A percentile compares a stretch with the other conserved stretches of the same genome.
Evolutionary conservation across 2,329 filamentous ascomycete genomes (phyloP).

Genomic region (Sarocladium kiliense): DNA sequence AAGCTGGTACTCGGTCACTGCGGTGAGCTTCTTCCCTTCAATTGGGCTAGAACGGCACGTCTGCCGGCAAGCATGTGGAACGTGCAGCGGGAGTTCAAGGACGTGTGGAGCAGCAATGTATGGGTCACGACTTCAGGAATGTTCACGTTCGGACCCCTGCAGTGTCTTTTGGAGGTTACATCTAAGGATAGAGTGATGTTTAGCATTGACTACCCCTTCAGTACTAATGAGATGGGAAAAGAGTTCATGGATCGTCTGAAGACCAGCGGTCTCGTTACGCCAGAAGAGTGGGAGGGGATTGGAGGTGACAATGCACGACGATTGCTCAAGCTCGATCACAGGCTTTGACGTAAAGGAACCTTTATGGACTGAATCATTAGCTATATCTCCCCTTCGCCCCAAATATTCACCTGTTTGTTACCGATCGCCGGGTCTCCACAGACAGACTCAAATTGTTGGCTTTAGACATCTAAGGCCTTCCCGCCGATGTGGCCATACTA

Average conservation of each 20-base stretch:
- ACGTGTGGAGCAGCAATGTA: conserved; percentile 51
- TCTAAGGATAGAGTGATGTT: conserved; percentile 47
- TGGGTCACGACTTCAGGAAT: conserved; percentile 54
- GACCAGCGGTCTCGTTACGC: conserved; percentile 42
- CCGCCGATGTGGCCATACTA: too few species aligned
- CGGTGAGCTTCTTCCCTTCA: conserved; percentile 46
- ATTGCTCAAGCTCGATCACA: conserved; percentile 34
- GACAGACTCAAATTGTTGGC: too few species aligned
- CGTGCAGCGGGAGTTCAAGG: conserved; percentile 30
- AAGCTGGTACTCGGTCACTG: conserved; percentile 36
- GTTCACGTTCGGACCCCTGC: conserved; percentile 43
- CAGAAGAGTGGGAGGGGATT: conserved; percentile 43
- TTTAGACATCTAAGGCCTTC: too few species aligned
- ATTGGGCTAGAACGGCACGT: conserved; percentile 40
- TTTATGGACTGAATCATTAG: too few species aligned
- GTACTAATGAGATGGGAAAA: conserved; percentile 43
- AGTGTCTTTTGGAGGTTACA: conserved; percentile 36
- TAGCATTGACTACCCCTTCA: conserved; percentile 54
- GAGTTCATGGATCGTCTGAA: too few species aligned
- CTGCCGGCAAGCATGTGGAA: conserved; percentile 23
- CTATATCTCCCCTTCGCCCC: too few species aligned
- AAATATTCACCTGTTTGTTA: too few species aligned
- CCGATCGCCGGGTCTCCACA: too few species aligned
- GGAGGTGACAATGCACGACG: conserved; percentile 45
- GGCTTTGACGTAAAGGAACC: too few species aligned